These are phyloP conservation scores for Lasiodiplodia hormozganensis DNA, from an alignment of 2,329 filamentous ascomycete genomes.

Conservation along the genomic window DNA sequence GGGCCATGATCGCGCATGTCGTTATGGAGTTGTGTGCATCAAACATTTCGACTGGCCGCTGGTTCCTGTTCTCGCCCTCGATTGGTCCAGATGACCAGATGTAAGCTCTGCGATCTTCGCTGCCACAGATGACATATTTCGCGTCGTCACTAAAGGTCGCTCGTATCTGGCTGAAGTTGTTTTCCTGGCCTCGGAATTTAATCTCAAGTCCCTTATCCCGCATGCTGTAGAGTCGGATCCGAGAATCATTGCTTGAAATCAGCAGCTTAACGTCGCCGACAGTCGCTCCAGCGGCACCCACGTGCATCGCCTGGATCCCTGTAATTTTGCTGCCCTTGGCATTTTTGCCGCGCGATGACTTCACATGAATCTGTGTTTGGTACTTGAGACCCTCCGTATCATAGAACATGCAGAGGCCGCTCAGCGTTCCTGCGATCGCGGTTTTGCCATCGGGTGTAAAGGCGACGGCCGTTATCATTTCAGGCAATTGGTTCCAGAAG, in stretches of 20 bases:
- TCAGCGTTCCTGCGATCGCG: constrained; percentile 86
- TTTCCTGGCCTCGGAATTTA: constrained; percentile 92
- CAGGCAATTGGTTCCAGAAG: constrained; percentile 76
- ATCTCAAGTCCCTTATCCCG: constrained; percentile 83
- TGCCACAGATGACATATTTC: constrained; percentile 87
- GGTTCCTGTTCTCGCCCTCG: constrained; percentile 76
- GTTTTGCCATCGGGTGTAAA: constrained; percentile 93
- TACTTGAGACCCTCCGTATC: constrained; percentile 89
- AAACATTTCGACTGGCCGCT: constrained; percentile 84
- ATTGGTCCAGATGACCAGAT: constrained; percentile 76
- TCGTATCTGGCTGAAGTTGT: constrained; percentile 87
- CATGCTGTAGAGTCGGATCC: constrained; percentile 87
- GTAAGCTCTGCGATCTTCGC: constrained; percentile 88
- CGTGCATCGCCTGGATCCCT: constrained; percentile 69
- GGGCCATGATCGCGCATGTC: constrained; percentile 87
- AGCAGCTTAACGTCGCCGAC: constrained; percentile 80
- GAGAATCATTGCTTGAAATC: constrained; percentile 93
- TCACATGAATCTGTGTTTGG: constrained; percentile 87
- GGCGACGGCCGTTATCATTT: constrained; percentile 91
- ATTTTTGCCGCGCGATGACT: constrained; percentile 89
- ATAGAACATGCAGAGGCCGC: constrained; percentile 86
- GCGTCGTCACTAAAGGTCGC: constrained; percentile 89
- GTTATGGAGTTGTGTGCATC: constrained; percentile 89
- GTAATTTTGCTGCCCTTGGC: constrained; percentile 98
- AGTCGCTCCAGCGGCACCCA: constrained; percentile 51